Evolutionary conservation across 2,329 filamentous ascomycete species (phyloP).

Genomic region (Pseudogymnoascus sp.): DNA sequence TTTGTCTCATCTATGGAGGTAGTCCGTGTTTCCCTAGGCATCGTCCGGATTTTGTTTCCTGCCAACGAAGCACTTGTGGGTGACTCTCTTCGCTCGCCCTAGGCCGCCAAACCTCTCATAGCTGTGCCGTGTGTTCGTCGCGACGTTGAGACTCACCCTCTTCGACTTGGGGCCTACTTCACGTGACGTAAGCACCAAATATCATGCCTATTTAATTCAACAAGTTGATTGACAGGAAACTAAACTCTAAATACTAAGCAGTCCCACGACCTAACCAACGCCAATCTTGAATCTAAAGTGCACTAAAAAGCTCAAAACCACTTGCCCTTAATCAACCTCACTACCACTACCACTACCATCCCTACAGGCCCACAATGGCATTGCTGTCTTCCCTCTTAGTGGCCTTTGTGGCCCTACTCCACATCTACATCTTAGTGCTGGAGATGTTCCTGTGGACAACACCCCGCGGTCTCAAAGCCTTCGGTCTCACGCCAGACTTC

Average conservation of each 20-base stretch:
- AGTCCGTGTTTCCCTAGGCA: too few species aligned
- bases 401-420: slow-evolving; percentile 34
- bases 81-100: slow-evolving; percentile 19
- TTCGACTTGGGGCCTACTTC: slow-evolving; percentile 13
- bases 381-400: slow-evolving; percentile 31
- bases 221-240: not conserved
- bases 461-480: slow-evolving; percentile 38
- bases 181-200: not conserved
- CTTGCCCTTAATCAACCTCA: not conserved
- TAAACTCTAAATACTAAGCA: not conserved
- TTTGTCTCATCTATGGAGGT: not conserved
- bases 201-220: not conserved
- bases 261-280: not conserved
- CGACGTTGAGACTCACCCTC: slow-evolving; percentile 21
- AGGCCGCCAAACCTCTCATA: slow-evolving; percentile 19
- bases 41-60: slow-evolving; percentile 15
- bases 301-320: not conserved
- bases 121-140: slow-evolving; percentile 17
- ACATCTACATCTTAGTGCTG: slow-evolving; percentile 42
- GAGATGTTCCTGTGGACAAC: slow-evolving; percentile 45
- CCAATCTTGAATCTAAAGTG: not conserved
- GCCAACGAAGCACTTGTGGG: slow-evolving; percentile 14
- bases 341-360: not conserved
- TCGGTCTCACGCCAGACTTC: slow-evolving; percentile 38
- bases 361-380: slow-evolving; percentile 25